Conservation (phyloP, 441 rosid species). For the Croton laevigatus region DNA sequence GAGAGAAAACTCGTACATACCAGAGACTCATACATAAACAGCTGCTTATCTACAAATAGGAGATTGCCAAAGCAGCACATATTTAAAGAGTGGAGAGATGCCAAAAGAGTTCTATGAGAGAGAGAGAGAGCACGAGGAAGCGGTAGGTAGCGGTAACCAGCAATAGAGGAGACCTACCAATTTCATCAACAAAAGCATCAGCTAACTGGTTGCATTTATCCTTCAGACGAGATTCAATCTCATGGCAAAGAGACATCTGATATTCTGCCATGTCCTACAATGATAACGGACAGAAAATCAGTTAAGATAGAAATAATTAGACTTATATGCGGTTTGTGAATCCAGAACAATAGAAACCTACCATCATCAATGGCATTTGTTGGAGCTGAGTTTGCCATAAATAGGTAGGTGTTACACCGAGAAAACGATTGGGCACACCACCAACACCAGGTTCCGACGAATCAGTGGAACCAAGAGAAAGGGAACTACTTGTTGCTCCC, state of each 20-base stretch:
- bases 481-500: slow-evolving; percentile 36
- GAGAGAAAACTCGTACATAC: neutral
- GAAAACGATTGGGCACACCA: slow-evolving; percentile 87
- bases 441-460: slow-evolving; percentile 68
- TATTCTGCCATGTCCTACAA: slow-evolving; percentile 77
- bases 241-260: slow-evolving; percentile 74
- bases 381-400: slow-evolving; percentile 88
- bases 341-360: slow-evolving; percentile 23
- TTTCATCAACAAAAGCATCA: slow-evolving; percentile 81
- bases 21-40: neutral
- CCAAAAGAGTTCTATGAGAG: neutral
- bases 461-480: slow-evolving; percentile 42
- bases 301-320: slow-evolving; percentile 5
- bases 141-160: neutral
- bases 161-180: slow-evolving; percentile 45
- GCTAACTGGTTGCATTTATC: slow-evolving; percentile 82
- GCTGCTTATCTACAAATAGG: neutral
- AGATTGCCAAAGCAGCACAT: neutral
- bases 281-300: neutral
- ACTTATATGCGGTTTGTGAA: neutral
- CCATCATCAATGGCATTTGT: slow-evolving; percentile 55
- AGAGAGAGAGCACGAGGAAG: slow-evolving; percentile 6
- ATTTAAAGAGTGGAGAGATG: slow-evolving; percentile 6
- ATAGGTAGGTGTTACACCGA: slow-evolving; percentile 83
- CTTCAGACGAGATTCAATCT: slow-evolving; percentile 78